phyloP scores from a whole-genome alignment of 129 eudicot species.

The Pittosporum tobira region DNA sequence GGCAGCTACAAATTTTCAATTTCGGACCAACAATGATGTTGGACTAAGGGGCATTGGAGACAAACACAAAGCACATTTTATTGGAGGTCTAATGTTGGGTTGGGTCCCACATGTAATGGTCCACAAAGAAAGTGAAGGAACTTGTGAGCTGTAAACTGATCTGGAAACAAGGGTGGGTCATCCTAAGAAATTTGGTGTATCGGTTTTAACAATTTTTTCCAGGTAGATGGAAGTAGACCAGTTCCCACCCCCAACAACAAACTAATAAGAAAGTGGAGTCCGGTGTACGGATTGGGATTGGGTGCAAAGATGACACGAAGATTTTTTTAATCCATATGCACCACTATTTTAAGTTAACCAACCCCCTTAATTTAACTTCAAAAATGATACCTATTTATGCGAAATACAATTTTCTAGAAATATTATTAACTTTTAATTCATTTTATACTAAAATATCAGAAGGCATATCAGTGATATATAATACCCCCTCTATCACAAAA shows the following conservation, averaged over 20 bases:
- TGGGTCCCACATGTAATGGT: background rate
- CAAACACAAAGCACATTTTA: background rate
- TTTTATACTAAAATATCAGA: too few relatives aligned
- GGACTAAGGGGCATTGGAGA: background rate
- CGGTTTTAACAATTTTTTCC: slow-evolving; percentile 2
- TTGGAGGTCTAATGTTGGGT: background rate
- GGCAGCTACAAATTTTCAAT: background rate
- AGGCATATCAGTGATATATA: too few relatives aligned
- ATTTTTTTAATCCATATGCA: too few relatives aligned
- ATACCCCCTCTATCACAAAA: too few relatives aligned
- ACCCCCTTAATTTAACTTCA: too few relatives aligned
- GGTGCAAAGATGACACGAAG: too few relatives aligned
- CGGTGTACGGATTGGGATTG: too few relatives aligned
- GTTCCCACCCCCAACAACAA: background rate
- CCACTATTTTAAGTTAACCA: too few relatives aligned
- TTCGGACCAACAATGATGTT: background rate
- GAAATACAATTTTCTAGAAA: too few relatives aligned
- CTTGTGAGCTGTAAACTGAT: background rate
- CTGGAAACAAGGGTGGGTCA: background rate
- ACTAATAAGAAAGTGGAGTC: too few relatives aligned
- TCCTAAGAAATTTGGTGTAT: background rate
- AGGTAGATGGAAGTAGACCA: background rate
- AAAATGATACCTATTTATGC: too few relatives aligned
- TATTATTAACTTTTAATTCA: too few relatives aligned
- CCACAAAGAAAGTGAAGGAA: background rate